A percentile compares a stretch with the other conserved stretches of the same genome.
These are phyloP conservation scores for Hymenoscyphus salicellus DNA, from an alignment of 2,329 filamentous ascomycete species.

Conservation along the genomic window DNA sequence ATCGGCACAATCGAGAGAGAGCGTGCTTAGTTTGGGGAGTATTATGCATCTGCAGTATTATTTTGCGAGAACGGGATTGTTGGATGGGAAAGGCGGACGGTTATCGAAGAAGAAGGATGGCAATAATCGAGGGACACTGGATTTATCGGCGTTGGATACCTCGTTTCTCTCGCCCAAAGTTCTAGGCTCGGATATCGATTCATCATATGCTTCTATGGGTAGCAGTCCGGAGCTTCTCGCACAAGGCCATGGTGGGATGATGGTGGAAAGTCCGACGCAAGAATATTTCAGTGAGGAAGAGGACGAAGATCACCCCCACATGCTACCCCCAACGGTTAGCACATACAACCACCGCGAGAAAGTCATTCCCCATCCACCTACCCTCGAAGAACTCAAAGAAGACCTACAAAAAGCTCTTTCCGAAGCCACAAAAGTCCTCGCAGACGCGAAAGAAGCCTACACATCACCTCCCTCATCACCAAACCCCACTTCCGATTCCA, in stretches of 20 bases:
- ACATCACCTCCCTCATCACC: slow-evolving; percentile 24
- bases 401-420: slow-evolving; percentile 66
- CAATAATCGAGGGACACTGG: slow-evolving; percentile 52
- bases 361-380: slow-evolving; percentile 77
- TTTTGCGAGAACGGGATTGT: slow-evolving; percentile 87
- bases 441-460: slow-evolving; percentile 49
- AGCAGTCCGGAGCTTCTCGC: slow-evolving; percentile 56
- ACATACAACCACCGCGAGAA: slow-evolving; percentile 88
- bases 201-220: slow-evolving; percentile 58
- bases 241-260: slow-evolving; percentile 33
- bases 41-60: slow-evolving; percentile 98
- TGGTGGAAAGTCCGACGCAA: slow-evolving; percentile 40
- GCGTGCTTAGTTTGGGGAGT: slow-evolving; percentile 91
- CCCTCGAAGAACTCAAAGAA: slow-evolving; percentile 72
- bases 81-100: slow-evolving; percentile 90
- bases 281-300: slow-evolving; percentile 47
- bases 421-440: slow-evolving; percentile 65
- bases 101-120: slow-evolving; percentile 68
- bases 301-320: slow-evolving; percentile 61
- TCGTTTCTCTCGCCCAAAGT: slow-evolving; percentile 43
- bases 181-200: slow-evolving; percentile 52
- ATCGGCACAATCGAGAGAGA: slow-evolving; percentile 85
- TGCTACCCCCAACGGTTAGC: slow-evolving; percentile 95
- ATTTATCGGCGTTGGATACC: slow-evolving; percentile 53
- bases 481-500: slow-evolving; percentile 4